Percentiles rank a stretch among this genome's conserved stretches.
Evolutionary conservation across 495 filamentous ascomycete species (phyloP).

Genomic region (Daldinia loculata): DNA sequence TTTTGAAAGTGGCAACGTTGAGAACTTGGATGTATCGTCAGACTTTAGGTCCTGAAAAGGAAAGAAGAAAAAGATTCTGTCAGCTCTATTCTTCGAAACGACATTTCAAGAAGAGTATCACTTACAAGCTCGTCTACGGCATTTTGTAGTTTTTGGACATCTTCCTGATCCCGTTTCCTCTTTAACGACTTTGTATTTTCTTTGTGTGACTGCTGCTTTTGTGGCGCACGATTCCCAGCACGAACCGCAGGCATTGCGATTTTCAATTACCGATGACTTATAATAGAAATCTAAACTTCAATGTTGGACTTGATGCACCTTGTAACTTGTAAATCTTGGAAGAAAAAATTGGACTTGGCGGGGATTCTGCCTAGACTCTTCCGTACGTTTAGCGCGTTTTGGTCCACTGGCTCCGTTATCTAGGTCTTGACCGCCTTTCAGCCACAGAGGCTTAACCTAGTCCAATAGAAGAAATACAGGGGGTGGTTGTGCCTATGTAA

Average conservation of each 20-base stretch:
- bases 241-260: slow-evolving; percentile 29
- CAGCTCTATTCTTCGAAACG: neutral
- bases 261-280: slow-evolving; percentile 5
- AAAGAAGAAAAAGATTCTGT: neutral
- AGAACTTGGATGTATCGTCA: slow-evolving; percentile 66
- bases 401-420: neutral
- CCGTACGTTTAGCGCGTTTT: neutral
- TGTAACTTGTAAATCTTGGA: slow-evolving; percentile 17
- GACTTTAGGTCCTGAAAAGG: slow-evolving; percentile 55
- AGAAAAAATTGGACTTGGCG: slow-evolving; percentile 37
- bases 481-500: too few relatives aligned
- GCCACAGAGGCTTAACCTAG: neutral
- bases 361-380: slow-evolving; percentile 38
- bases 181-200: slow-evolving; percentile 52
- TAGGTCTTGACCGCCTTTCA: slow-evolving; percentile 31
- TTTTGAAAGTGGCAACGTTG: slow-evolving; percentile 85
- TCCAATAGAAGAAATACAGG: too few relatives aligned
- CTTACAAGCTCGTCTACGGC: slow-evolving; percentile 53
- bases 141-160: slow-evolving; percentile 64
- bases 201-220: slow-evolving; percentile 44
- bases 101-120: neutral
- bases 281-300: neutral
- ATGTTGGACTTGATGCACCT: slow-evolving; percentile 9
- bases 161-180: slow-evolving; percentile 61
- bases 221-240: slow-evolving; percentile 14